A percentile compares a stretch with the other conserved stretches of the same genome.
These are phyloP conservation scores for Talaromyces sp. DNA, from an alignment of 2,329 filamentous ascomycete genomes.

Conservation along the genomic window DNA sequence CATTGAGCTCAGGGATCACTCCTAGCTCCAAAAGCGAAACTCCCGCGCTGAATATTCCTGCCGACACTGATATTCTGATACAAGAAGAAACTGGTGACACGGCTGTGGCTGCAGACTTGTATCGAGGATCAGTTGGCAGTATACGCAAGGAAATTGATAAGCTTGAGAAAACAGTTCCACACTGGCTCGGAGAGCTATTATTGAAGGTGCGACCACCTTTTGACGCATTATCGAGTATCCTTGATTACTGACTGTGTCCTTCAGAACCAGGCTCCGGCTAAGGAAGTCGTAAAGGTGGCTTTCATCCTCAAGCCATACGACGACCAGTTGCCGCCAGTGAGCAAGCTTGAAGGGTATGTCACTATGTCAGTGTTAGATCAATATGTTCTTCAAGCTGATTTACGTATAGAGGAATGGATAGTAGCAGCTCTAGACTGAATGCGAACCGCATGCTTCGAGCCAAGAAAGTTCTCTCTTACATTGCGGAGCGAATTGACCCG, in stretches of 20 bases:
- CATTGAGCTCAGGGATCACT: conserved; percentile 38
- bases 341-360: conserved; percentile 64
- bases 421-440: conserved; percentile 80
- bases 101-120: conserved; percentile 74
- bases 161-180: conserved; percentile 80
- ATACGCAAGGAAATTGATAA: conserved; percentile 73
- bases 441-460: conserved; percentile 95
- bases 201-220: conserved; percentile 52
- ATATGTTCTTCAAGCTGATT: conserved; percentile 4
- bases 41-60: conserved; percentile 42
- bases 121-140: conserved; percentile 79
- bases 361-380: conserved; percentile 21
- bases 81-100: conserved; percentile 63
- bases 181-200: conserved; percentile 88
- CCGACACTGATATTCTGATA: conserved; percentile 58
- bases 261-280: conserved; percentile 73
- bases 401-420: conserved; percentile 21
- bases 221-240: not conserved
- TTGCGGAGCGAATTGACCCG: conserved; percentile 85
- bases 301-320: conserved; percentile 84
- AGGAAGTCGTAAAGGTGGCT: conserved; percentile 95
- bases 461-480: conserved; percentile 88
- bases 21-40: conserved; percentile 46
- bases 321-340: conserved; percentile 69
- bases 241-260: conserved; percentile 17